Evolutionary conservation across 495 filamentous ascomycete species (phyloP).

Genomic region (Lophiostoma macrostomum): DNA sequence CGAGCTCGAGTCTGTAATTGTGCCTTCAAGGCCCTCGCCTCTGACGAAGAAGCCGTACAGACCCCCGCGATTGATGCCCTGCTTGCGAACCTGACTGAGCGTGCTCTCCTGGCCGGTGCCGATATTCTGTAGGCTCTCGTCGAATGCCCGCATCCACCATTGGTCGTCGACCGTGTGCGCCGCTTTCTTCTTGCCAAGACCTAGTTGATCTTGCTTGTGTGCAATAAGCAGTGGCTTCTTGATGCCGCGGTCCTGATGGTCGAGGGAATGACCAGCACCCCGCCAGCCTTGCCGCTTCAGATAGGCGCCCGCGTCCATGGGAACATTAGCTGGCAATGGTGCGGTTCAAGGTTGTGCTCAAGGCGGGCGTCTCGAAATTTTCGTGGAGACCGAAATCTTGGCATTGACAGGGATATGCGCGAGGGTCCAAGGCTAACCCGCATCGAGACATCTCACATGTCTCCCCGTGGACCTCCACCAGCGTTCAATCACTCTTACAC

Average conservation of each 20-base stretch:
- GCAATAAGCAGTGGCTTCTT: slow-evolving; percentile 42
- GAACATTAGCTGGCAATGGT: neutral
- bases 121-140: slow-evolving; percentile 40
- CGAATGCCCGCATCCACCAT: slow-evolving; percentile 46
- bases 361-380: neutral
- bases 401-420: no score
- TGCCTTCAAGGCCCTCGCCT: slow-evolving; percentile 70
- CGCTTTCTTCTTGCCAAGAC: slow-evolving; percentile 40
- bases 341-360: neutral
- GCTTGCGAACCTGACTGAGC: slow-evolving; percentile 36
- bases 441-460: no score
- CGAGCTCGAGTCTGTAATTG: slow-evolving; percentile 41
- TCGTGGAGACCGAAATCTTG: no score
- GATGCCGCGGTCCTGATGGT: slow-evolving; percentile 37
- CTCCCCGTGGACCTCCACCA: no score
- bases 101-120: slow-evolving; percentile 39
- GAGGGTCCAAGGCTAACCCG: no score
- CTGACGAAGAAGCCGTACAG: slow-evolving; percentile 80
- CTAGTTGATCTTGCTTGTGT: slow-evolving; percentile 42
- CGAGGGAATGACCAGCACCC: slow-evolving; percentile 44
- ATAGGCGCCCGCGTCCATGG: slow-evolving; percentile 42
- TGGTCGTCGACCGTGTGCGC: slow-evolving; percentile 38
- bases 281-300: slow-evolving; percentile 42
- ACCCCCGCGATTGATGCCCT: slow-evolving; percentile 47
- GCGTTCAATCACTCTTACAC: no score